Percentiles rank a stretch among this genome's conserved stretches.
phyloP scores from a whole-genome alignment of 2,329 filamentous ascomycete genomes.

The Exutisphaerella laricina region DNA sequence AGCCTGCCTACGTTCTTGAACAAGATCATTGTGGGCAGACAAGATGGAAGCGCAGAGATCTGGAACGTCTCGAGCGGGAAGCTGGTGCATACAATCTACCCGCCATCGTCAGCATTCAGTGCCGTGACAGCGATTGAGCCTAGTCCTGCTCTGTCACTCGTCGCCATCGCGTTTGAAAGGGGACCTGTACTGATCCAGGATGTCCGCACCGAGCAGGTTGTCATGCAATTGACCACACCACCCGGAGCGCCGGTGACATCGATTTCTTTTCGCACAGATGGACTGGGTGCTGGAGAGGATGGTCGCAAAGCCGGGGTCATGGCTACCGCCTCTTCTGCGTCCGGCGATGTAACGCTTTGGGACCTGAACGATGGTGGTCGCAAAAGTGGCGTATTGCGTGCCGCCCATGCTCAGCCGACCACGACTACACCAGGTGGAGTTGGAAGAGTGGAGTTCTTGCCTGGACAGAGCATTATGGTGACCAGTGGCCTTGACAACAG shows the following conservation, averaged over 20 bases:
- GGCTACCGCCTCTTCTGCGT: constrained; percentile 75
- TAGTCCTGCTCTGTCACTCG: constrained; percentile 73
- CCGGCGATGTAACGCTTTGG: constrained; percentile 91
- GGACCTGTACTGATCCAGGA: constrained; percentile 78
- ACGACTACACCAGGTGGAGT: constrained; percentile 73
- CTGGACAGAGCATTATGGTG: constrained; percentile 81
- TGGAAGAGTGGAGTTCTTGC: constrained; percentile 81
- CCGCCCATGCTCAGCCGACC: constrained; percentile 73
- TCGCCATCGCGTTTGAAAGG: constrained; percentile 80
- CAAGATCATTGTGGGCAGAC: constrained; percentile 85
- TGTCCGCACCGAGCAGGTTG: constrained; percentile 67
- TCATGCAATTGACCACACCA: constrained; percentile 56
- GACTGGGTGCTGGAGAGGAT: constrained; percentile 79
- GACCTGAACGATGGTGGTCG: constrained; percentile 85
- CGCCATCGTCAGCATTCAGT: constrained; percentile 65
- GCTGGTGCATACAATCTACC: constrained; percentile 81
- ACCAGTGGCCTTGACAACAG: constrained; percentile 92
- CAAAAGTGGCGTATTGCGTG: constrained; percentile 77
- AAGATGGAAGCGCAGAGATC: constrained; percentile 87
- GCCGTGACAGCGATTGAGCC: constrained; percentile 83
- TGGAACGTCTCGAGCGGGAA: constrained; percentile 95
- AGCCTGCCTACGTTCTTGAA: constrained; percentile 95
- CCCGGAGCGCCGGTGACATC: constrained; percentile 63
- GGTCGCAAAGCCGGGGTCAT: constrained; percentile 83
- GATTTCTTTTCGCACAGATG: constrained; percentile 87